Percentiles rank a stretch among this genome's conserved stretches.
Conservation (phyloP, 1,139 yeast genomes). For the Lodderomyces elongisporus region DNA sequence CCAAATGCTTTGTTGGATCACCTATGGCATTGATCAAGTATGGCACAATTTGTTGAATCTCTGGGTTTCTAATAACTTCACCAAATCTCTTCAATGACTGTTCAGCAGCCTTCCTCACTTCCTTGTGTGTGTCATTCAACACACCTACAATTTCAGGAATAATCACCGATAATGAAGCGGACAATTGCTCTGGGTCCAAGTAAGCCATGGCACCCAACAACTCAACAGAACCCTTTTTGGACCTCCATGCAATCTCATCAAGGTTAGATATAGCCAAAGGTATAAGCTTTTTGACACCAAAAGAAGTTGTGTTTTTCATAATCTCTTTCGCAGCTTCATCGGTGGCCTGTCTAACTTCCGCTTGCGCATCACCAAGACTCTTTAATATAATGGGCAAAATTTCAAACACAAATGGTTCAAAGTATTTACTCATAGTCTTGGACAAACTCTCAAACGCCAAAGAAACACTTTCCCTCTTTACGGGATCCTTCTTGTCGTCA, state of each 20-base stretch:
- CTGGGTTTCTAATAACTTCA: conserved; percentile 96
- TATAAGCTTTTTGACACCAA: conserved; percentile 84
- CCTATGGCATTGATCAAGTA: conserved; percentile 86
- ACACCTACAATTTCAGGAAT: conserved; percentile 97
- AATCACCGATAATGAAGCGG: conserved; percentile 81
- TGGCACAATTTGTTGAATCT: conserved; percentile 90
- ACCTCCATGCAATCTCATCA: conserved; percentile 92
- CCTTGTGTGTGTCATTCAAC: conserved; percentile 90
- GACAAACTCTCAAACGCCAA: conserved; percentile 84
- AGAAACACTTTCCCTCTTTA: conserved; percentile 83
- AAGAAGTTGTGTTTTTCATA: conserved; percentile 89
- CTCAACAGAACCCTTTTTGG: conserved; percentile 95
- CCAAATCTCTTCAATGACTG: conserved; percentile 86
- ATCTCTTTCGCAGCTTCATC: conserved; percentile 80
- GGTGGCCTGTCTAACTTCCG: conserved; percentile 88
- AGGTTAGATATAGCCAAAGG: conserved; percentile 85
- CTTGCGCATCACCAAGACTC: conserved; percentile 76
- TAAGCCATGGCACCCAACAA: conserved; percentile 97
- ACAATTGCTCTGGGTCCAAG: conserved; percentile 88
- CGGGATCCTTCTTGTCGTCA: conserved; percentile 75
- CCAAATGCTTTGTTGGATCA: conserved; percentile 89
- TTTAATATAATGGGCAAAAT: conserved; percentile 75
- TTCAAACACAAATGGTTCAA: conserved; percentile 93
- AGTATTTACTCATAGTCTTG: conserved; percentile 62
- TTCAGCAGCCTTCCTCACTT: conserved; percentile 93